A percentile compares a stretch with the other conserved stretches of the same genome.
phyloP scores from a whole-genome alignment of 1,139 yeast genomes.

The Geotrichum macrosporum region DNA sequence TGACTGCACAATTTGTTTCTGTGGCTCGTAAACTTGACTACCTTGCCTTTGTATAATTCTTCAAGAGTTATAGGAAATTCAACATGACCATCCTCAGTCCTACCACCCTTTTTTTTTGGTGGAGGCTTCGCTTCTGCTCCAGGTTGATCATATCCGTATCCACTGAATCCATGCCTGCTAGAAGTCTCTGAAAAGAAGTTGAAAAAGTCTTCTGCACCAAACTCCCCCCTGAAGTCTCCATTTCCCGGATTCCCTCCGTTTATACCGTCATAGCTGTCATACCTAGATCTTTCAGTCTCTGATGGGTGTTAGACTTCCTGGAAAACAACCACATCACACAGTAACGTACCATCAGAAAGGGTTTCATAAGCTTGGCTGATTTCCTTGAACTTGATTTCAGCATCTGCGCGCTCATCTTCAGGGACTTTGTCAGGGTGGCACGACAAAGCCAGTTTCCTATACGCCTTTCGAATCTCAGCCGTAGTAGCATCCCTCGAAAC shows the following conservation, averaged over 20 bases:
- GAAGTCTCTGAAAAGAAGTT: constrained; percentile 51
- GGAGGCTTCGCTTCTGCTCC: constrained; percentile 21
- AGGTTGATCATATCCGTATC: constrained; percentile 23
- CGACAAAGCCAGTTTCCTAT: constrained; percentile 64
- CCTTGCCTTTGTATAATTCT: constrained; percentile 82
- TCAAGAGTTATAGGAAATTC: constrained; percentile 63
- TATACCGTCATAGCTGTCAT: constrained; percentile 16
- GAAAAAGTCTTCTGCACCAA: constrained; percentile 62
- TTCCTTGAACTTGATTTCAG: constrained; percentile 71
- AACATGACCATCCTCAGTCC: constrained; percentile 65
- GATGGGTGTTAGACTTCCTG: background rate
- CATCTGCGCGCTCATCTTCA: constrained; percentile 56
- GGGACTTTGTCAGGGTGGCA: constrained; percentile 80
- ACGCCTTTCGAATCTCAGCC: constrained; percentile 70
- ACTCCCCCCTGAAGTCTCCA: constrained; percentile 40
- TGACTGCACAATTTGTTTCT: constrained; percentile 66
- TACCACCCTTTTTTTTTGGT: constrained; percentile 21
- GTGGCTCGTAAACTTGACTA: constrained; percentile 66
- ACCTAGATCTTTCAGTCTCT: constrained; percentile 21
- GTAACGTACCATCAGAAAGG: constrained; percentile 50
- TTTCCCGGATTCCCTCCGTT: constrained; percentile 10
- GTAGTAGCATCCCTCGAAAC: constrained; percentile 58
- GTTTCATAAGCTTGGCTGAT: constrained; percentile 75
- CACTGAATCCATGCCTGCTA: constrained; percentile 26
- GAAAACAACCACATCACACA: background rate